Evolutionary conservation across 441 rosid species (phyloP).

Genomic region (Metrosideros polymorpha): DNA sequence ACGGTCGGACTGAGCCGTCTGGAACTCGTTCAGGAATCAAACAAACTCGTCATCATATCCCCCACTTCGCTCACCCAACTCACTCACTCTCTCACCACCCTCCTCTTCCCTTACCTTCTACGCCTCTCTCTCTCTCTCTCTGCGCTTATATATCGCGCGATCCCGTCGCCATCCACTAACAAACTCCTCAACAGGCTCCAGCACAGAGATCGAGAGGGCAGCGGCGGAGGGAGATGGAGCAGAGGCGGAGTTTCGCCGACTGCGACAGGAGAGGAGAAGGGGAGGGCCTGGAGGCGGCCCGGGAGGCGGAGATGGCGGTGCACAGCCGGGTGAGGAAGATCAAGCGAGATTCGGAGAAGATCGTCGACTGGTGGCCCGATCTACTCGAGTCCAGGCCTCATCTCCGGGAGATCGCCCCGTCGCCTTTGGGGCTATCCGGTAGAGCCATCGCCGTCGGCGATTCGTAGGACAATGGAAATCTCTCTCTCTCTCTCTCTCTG

Average conservation of each 20-base stretch:
- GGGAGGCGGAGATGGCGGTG: conserved; percentile 4
- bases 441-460: conserved; percentile 17
- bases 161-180: neutral
- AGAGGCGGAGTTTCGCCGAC: neutral
- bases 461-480: neutral
- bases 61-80: neutral
- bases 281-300: neutral
- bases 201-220: neutral
- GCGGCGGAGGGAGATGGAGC: neutral
- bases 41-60: neutral
- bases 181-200: neutral
- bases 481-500: neutral
- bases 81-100: neutral
- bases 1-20: neutral
- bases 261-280: neutral
- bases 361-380: conserved; percentile 12
- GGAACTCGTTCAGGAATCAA: neutral
- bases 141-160: neutral
- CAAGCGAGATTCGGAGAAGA: conserved; percentile 16
- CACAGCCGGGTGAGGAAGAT: conserved; percentile 26
- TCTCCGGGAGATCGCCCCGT: conserved; percentile 9
- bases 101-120: neutral
- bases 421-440: conserved; percentile 21
- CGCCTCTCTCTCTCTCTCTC: neutral
- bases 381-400: conserved; percentile 16